Evolutionary conservation across 2,329 filamentous ascomycete species (phyloP), one percentile per base, ranked within the genome.

Genomic region (Aspergillus sp.): DNA sequence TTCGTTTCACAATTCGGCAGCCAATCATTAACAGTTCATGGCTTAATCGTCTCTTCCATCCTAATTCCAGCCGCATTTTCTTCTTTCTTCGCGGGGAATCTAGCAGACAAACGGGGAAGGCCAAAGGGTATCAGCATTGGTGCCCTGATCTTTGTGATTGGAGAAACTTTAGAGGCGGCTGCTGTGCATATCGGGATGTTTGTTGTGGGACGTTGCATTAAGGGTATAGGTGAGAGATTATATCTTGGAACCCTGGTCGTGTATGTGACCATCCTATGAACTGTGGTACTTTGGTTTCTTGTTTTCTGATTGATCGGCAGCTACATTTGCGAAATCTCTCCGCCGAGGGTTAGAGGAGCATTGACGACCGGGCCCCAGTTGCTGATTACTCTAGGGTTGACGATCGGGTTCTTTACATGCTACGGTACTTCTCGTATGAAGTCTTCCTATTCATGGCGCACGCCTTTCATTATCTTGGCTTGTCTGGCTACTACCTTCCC

Each of bases 251-350:
- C 79, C n/a, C 70, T 84, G 23, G 77, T 80, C 8, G 84, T 87
- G 68, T 81, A 64, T 19, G 62, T 57, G 8, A 11, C 23, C 19
- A 2, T 17, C 44, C 19, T 38, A 5, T 13, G 11, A 17, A 51
- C 17, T n/a, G 10, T 11, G 5, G 11, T 56, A 10, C 21, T 57
- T 25, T 4, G 8, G n/a, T 25, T 52, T 71, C 69, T 3, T 86
- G 13, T 27, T 17, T 32, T 30, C 61, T 64, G 15, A 61, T 36
- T 13, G 11, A 23, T 10, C 15, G n/a, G 5, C 38, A 68, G 63
- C 6, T 68, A 88, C 62, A 84, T 88, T 25, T 83, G 83, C 59
- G 86, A 89, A 69, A 85, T 88, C 15, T 82, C 85, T 1, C 86
- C 85, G 0, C 74, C 80, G 1, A 73, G 72, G 3, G 71, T 75